Conservation (phyloP, 176 grass and related monocot genomes). For the barley (Hordeum vulgare) region DNA sequence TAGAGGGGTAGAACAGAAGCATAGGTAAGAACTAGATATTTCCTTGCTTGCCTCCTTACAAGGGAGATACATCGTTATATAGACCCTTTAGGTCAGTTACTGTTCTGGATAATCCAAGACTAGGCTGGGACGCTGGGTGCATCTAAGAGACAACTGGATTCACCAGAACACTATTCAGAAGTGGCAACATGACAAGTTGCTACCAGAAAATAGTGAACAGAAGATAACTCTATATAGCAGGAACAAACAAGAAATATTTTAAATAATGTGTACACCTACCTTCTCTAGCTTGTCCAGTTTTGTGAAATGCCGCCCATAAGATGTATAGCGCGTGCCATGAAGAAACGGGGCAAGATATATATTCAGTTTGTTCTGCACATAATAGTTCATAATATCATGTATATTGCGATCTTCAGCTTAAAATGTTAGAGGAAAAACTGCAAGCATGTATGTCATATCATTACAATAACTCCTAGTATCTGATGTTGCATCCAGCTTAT, state of each 20-base stretch:
- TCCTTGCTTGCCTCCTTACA: no score
- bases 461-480: neutral
- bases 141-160: no score
- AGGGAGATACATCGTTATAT: no score
- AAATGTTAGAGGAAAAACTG: neutral
- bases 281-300: constrained; percentile 53
- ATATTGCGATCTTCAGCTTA: neutral
- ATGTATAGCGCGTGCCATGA: constrained; percentile 74
- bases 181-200: neutral
- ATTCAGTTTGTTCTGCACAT: constrained; percentile 43
- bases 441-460: neutral
- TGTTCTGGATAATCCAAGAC: no score
- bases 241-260: constrained; percentile 6
- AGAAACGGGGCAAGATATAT: constrained; percentile 66
- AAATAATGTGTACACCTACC: constrained; percentile 21
- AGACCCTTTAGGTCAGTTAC: no score
- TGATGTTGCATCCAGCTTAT: neutral
- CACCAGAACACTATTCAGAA: neutral
- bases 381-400: neutral
- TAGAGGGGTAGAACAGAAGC: no score
- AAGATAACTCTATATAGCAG: neutral
- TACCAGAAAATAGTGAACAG: neutral
- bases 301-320: constrained; percentile 76
- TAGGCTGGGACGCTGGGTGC: no score
- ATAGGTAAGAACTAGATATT: no score